Percentiles rank a stretch among this genome's conserved stretches.
These are phyloP conservation scores for Stephanodiscus minutulus DNA, from an alignment of 108 stramenopile genomes.

Conservation along the genomic window DNA sequence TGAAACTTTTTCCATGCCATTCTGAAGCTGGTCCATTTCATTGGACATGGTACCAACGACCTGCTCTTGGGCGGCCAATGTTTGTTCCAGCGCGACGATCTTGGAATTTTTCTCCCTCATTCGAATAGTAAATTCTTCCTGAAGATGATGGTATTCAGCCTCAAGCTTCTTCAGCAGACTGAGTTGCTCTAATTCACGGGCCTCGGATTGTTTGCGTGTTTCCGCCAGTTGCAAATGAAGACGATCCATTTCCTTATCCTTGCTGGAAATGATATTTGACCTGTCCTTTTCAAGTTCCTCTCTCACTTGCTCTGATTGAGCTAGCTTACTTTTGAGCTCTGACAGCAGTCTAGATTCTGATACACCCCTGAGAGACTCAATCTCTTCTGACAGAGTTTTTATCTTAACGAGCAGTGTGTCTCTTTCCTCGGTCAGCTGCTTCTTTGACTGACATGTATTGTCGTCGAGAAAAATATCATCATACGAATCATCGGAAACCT, in stretches of 20 bases:
- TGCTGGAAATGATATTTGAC: conserved; percentile 47
- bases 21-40: conserved; percentile 89
- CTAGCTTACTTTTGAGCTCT: conserved; percentile 38
- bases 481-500: conserved; percentile 5
- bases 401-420: conserved; percentile 37
- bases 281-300: conserved; percentile 61
- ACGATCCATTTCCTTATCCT: conserved; percentile 69
- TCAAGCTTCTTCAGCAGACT: conserved; percentile 51
- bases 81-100: conserved; percentile 76
- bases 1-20: conserved; percentile 70
- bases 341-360: conserved; percentile 32
- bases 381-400: conserved; percentile 48
- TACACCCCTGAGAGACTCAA: conserved; percentile 31
- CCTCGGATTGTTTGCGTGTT: conserved; percentile 42
- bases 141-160: conserved; percentile 52
- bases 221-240: conserved; percentile 65
- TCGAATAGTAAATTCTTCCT: conserved; percentile 58
- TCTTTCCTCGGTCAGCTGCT: conserved; percentile 27
- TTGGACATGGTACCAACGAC: conserved; percentile 70
- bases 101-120: conserved; percentile 70
- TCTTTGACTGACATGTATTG: conserved; percentile 17
- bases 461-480: conserved; percentile 37
- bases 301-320: conserved; percentile 51
- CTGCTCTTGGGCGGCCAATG: conserved; percentile 80
- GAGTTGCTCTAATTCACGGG: conserved; percentile 51